Conservation (phyloP, 2,329 filamentous ascomycete genomes). For the Trichoderma gracile region DNA sequence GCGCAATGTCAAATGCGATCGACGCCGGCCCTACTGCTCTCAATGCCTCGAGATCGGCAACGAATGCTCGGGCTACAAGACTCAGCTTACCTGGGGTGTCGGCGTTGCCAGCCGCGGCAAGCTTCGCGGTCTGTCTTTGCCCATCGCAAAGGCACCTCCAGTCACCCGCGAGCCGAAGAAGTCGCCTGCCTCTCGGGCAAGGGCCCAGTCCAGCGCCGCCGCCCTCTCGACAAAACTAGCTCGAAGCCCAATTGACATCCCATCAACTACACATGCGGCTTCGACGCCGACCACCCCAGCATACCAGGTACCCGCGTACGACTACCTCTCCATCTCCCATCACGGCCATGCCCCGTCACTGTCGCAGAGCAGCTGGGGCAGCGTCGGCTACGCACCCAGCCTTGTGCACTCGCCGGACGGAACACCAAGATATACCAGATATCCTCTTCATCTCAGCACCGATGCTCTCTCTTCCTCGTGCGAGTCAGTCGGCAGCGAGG, state of each 20-base stretch:
- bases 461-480: slow-evolving; percentile 56
- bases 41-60: slow-evolving; percentile 89
- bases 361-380: slow-evolving; percentile 48
- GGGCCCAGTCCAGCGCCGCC: slow-evolving; percentile 48
- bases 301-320: slow-evolving; percentile 43
- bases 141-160: slow-evolving; percentile 62
- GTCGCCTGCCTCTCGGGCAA: slow-evolving; percentile 44
- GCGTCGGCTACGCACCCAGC: slow-evolving; percentile 49
- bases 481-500: slow-evolving; percentile 62
- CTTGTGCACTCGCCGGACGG: slow-evolving; percentile 39
- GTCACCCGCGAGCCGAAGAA: slow-evolving; percentile 54
- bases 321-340: slow-evolving; percentile 55
- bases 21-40: slow-evolving; percentile 89
- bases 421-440: slow-evolving; percentile 47
- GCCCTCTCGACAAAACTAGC: slow-evolving; percentile 36
- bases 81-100: slow-evolving; percentile 93
- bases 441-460: slow-evolving; percentile 49
- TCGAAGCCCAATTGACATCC: slow-evolving; percentile 42
- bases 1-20: slow-evolving; percentile 81
- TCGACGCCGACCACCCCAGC: slow-evolving; percentile 49
- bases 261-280: slow-evolving; percentile 28
- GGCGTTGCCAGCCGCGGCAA: slow-evolving; percentile 95
- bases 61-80: slow-evolving; percentile 95
- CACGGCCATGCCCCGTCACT: slow-evolving; percentile 45
- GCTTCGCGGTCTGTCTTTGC: slow-evolving; percentile 81